These are phyloP conservation scores for Areca catechu DNA, from an alignment of 176 grass and related monocot genomes.

Conservation along the genomic window DNA sequence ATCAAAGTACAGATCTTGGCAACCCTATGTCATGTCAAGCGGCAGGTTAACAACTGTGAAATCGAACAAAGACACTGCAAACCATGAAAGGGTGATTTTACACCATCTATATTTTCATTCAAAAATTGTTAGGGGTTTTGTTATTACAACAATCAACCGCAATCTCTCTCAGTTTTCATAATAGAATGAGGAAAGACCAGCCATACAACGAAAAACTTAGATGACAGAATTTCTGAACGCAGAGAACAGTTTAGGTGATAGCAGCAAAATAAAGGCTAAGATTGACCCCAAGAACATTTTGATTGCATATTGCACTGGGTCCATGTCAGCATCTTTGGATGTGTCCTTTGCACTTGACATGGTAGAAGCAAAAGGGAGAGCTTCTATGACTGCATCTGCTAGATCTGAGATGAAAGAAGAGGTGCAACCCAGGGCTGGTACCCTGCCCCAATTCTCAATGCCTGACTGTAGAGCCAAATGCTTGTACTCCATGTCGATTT, in stretches of 20 bases:
- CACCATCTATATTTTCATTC: too few species aligned
- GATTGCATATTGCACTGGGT: slow-evolving; percentile 39
- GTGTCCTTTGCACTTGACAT: slow-evolving; percentile 14
- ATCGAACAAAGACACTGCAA: too few species aligned
- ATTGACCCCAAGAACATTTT: slow-evolving; percentile 75
- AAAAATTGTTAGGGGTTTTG: too few species aligned
- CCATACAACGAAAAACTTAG: too few species aligned
- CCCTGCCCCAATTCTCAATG: slow-evolving; percentile 94
- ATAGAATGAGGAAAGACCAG: too few species aligned
- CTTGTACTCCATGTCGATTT: slow-evolving; percentile 99
- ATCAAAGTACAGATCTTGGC: too few species aligned
- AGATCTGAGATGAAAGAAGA: slow-evolving; percentile 76
- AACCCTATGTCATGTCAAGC: too few species aligned
- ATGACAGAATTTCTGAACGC: slow-evolving; percentile 40
- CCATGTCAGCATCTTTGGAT: slow-evolving; percentile 16
- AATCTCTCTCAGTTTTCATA: too few species aligned
- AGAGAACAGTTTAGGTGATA: slow-evolving; percentile 58
- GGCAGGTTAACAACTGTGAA: too few species aligned
- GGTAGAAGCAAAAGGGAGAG: slow-evolving; percentile 55
- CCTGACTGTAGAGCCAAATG: slow-evolving; percentile 80
- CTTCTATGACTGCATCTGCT: slow-evolving; percentile 68
- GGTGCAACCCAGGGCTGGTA: slow-evolving; percentile 74
- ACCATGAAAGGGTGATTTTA: too few species aligned
- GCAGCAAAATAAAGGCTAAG: slow-evolving; percentile 54
- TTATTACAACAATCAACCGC: too few species aligned